These are phyloP conservation scores for Gynandropsis gynandra DNA, from an alignment of 345 rosid species.

Conservation along the genomic window DNA sequence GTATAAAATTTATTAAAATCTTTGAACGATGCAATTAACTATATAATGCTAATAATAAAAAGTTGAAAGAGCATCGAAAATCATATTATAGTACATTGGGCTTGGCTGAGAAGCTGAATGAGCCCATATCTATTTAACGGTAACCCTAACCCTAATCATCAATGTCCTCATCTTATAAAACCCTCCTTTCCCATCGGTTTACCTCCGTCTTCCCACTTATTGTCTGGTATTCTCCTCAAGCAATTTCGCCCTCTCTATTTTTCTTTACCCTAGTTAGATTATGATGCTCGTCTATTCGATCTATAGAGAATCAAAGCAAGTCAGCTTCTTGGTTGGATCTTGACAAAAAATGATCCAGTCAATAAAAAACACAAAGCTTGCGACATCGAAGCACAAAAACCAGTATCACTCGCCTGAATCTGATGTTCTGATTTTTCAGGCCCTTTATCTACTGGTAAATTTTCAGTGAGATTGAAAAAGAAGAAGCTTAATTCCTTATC, in stretches of 20 bases:
- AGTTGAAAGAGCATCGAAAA: too few relatives aligned
- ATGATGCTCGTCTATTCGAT: not conserved
- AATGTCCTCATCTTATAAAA: not conserved
- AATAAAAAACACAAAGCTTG: slow-evolving; percentile 24
- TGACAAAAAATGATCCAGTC: slow-evolving; percentile 15
- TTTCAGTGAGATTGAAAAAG: not conserved
- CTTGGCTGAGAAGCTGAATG: too few relatives aligned
- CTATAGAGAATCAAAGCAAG: slow-evolving; percentile 26
- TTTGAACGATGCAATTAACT: too few relatives aligned
- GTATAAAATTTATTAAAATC: too few relatives aligned
- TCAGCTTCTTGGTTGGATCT: slow-evolving; percentile 45
- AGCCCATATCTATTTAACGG: too few relatives aligned
- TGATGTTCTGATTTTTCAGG: slow-evolving; percentile 35
- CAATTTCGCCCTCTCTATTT: not conserved
- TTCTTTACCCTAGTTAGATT: not conserved
- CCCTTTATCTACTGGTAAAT: slow-evolving; percentile 40
- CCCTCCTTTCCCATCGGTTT: not conserved
- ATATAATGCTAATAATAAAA: too few relatives aligned
- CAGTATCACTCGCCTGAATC: slow-evolving; percentile 47
- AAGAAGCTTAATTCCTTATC: too few relatives aligned
- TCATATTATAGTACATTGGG: too few relatives aligned
- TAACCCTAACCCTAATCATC: not conserved
- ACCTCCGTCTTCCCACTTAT: not conserved
- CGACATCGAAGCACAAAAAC: slow-evolving; percentile 18
- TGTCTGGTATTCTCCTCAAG: not conserved